Evolutionary conservation across 192 early-diverging fungal genomes (phyloP), one percentile per base, ranked within the genome.

Genomic region (Coemansia sp.): DNA sequence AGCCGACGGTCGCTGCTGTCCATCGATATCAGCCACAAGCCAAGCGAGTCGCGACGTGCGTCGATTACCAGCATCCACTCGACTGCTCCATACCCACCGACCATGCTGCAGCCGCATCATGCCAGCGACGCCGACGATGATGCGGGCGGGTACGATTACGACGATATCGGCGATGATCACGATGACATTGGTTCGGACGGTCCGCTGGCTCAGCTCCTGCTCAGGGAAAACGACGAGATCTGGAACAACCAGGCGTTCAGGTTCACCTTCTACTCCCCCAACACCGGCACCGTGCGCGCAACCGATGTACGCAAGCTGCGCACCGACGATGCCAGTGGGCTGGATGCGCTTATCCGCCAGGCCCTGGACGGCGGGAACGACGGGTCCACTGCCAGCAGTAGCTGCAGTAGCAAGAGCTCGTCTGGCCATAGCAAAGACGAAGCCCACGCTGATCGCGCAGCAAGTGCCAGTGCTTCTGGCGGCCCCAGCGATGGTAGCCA

Each of bases 231-330:
- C 49, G 75, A 77, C 59, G 75, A 77, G 66, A 83, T 77, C 20
- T 85, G 79, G 74, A 77, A 75, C 67, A 74, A 85, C 64, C 32
- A 57, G 32, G 59, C 57, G 4, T 86, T 79, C 66, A 77, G 91
- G 39, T 92, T 86, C 65, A 89, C 86, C 2, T 89, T 89, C 59
- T 92, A 90, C 71, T 88, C 87, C 56, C 85, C 86, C 1, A 77
- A 71, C 13, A 86, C 85, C 7, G 90, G 89, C 16, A 86, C 87
- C 10, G 83, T 89, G 53, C 84, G 85, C 10, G 79, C 86, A 7
- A 72, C 70, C 42, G 83, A 87, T 39, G 67, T 92, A 46, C 77
- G 68, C 9, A 87, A 81, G 7, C 70, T 92, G 66, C 69, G 80
- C 9, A 78, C 84, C 3, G 75, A 85, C 57, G 44, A 39, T 14